Evolutionary conservation across 768 basidiomycete genomes (phyloP), one percentile per base, ranked within the genome.

Genomic region (Boletus reticuloceps): DNA sequence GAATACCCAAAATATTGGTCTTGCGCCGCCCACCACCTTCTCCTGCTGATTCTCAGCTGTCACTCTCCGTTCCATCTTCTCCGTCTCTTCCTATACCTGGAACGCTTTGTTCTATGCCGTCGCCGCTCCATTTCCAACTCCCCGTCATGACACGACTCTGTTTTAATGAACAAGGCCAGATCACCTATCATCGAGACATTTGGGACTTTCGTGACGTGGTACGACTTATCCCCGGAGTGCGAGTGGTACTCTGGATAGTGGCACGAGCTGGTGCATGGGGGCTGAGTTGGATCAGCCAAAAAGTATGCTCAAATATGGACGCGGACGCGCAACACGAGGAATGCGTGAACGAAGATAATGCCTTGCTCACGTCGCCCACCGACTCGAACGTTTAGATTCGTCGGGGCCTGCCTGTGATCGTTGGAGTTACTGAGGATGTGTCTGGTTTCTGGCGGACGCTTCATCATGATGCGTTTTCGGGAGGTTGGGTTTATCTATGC

Each of bases 151-250:
- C 89, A 5, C 81, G 84, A 29, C 78, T 92, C 36, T 79, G 81
- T 32, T 90, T 93, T 71, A 91, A 91, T 70, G 90, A 91, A 61
- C 85, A 85, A 64, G 88, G 87, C n/a, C 81, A 79, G 55, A 85
- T 93, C 58, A 86, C 88, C 5, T 81, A 84, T 62, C 91, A 94
- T 66, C 80, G 88, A 29, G 91, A 92, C 64, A 77, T 88, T 38
- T 91, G 88, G 88, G 89, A 92, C 61, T 76, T 89, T 41, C 83
- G 85, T 66, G 91, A 93, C 65, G 74, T 92, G 54, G 75, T 90
- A 63, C 83, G 84, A 37, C 79, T 91, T 39, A 66, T 90, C 10
- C 89, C 89, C 5, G 88, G 89, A 5, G 78, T 83, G 56, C 79
- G 82, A 10, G 69, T 86, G 42, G 79, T 80, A 1, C 82, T 88